These are phyloP conservation scores for Calonectria montana DNA, from an alignment of 2,329 filamentous ascomycete genomes.

Conservation along the genomic window DNA sequence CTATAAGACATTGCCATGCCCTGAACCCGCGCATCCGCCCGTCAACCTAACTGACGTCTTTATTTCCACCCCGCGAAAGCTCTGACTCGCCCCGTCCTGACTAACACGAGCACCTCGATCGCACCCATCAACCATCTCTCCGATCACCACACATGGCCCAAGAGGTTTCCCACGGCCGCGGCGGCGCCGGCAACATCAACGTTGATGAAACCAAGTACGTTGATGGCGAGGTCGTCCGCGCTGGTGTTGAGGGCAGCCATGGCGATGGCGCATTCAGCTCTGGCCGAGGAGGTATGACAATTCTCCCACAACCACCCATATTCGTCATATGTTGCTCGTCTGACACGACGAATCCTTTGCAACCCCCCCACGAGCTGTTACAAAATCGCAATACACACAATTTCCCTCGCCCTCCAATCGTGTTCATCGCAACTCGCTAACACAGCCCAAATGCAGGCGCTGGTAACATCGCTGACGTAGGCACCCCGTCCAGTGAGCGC, in stretches of 20 bases:
- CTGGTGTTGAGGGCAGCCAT: conserved; percentile 65
- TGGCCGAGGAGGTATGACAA: conserved; percentile 65
- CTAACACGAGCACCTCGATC: background rate
- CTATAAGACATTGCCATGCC: conserved; percentile 43
- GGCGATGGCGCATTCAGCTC: conserved; percentile 69
- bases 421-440: conserved; percentile 17
- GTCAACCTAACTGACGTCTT: conserved; percentile 24
- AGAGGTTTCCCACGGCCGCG: conserved; percentile 71
- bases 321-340: conserved; percentile 9
- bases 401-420: background rate
- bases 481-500: conserved; percentile 52
- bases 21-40: conserved; percentile 28
- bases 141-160: conserved; percentile 43
- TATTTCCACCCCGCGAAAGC: conserved; percentile 12
- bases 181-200: conserved; percentile 71
- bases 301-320: background rate
- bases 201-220: conserved; percentile 68
- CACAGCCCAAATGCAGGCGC: conserved; percentile 54
- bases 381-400: background rate
- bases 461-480: conserved; percentile 68
- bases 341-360: background rate
- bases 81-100: background rate
- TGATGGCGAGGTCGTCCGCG: conserved; percentile 71
- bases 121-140: background rate
- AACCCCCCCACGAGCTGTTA: conserved; percentile 7